These are phyloP conservation scores for Cicer chorassanicum DNA, from an alignment of 306 rosid genomes.

Conservation along the genomic window DNA sequence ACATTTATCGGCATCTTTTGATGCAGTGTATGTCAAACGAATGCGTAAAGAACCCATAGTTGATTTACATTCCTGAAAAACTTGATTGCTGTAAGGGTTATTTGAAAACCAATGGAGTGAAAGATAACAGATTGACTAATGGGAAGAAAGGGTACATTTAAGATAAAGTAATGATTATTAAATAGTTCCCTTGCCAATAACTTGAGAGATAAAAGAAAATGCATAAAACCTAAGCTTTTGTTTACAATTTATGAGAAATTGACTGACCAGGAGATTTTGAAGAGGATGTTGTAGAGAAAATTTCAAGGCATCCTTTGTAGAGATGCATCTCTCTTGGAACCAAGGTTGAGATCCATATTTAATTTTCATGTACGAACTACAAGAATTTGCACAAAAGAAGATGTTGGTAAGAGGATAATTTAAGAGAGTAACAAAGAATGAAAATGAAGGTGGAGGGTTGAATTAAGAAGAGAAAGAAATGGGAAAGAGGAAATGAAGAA, in stretches of 20 bases:
- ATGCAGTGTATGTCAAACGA: conserved; percentile 62
- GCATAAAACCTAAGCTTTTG: neutral
- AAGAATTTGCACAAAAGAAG: neutral
- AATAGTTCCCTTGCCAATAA: neutral
- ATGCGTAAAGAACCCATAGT: conserved; percentile 60
- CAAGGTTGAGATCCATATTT: conserved; percentile 69
- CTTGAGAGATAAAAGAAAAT: neutral
- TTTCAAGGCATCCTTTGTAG: conserved; percentile 81
- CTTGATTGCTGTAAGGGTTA: conserved; percentile 46
- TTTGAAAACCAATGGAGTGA: conserved; percentile 16
- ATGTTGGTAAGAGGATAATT: too few relatives aligned
- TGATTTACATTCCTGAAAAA: conserved; percentile 72
- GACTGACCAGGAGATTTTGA: conserved; percentile 69
- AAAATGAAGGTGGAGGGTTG: conserved; percentile 1
- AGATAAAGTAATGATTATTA: neutral
- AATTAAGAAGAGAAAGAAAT: conserved; percentile 29
- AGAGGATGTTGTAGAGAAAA: conserved; percentile 59
- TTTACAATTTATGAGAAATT: conserved; percentile 4
- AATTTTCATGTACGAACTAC: conserved; percentile 64
- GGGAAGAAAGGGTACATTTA: neutral
- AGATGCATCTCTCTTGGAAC: conserved; percentile 64
- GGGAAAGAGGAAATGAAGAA: neutral
- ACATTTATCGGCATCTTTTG: conserved; percentile 45
- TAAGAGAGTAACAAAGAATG: neutral
- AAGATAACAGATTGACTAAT: neutral